Evolutionary conservation across 345 rosid species (phyloP), one percentile per base, ranked within the genome.

Genomic region (Nasturtium officinale): DNA sequence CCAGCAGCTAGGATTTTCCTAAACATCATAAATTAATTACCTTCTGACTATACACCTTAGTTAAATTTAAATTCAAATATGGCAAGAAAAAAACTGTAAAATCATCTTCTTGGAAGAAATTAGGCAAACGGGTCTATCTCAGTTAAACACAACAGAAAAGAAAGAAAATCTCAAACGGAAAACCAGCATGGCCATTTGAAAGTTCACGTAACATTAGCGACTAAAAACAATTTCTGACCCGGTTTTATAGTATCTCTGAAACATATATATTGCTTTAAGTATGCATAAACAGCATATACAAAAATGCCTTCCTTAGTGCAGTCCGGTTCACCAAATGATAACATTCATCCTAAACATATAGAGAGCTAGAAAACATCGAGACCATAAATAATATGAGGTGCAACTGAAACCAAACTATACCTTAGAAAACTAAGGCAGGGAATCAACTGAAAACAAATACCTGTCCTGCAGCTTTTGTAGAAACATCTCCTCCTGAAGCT

Each of bases 401-500:
- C n/a, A n/a, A n/a, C n/a, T n/a, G n/a, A n/a, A n/a, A n/a, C n/a
- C n/a, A n/a, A n/a, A n/a, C n/a, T n/a, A n/a, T n/a, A n/a, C n/a
- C n/a, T n/a, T n/a, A n/a, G n/a, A 47, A 6, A 74, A 9, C n/a
- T 7, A 65, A 28, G 33, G 42, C 18, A 58, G 6, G 69, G 33
- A 53, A 61, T 45, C 32, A 48, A 78, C 57, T 48, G 68, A 67
- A 69, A 81, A 38, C 16, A 20, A 61, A 67, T 72, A 94, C 98
- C 96, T 94, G 87, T 69, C 98, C 97, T 29, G 96, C 89, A 75
- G 96, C 98, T 79, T 82, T 91, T 69, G 84, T 82, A 42, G 88
- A 84, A 20, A 84, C 84, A 47, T 83, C 85, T 72, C 83, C 88
- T 70, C 80, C 90, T 1, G 97, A 86, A 55, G 98, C 91, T 75